These are phyloP conservation scores for Gossypium rotundifolium DNA, from an alignment of 345 rosid species.

Conservation along the genomic window DNA sequence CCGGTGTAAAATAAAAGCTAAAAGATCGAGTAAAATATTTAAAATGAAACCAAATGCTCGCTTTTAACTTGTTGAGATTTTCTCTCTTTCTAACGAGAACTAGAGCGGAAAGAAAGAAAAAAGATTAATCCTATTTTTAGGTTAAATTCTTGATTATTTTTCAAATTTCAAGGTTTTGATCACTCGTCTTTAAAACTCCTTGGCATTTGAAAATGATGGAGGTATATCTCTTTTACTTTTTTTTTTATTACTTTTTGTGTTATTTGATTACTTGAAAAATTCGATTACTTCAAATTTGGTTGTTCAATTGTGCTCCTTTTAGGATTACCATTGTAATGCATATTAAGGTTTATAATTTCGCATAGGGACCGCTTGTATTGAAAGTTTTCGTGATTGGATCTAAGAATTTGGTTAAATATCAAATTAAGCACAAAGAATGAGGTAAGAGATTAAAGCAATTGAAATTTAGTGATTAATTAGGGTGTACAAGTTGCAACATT, in stretches of 20 bases:
- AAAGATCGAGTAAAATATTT: neutral
- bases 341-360: neutral
- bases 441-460: neutral
- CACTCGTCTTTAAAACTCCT: neutral
- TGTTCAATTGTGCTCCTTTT: neutral
- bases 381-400: neutral
- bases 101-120: no score
- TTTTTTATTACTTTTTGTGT: neutral
- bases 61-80: neutral
- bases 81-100: neutral
- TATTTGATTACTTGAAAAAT: neutral
- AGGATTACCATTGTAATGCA: neutral
- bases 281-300: neutral
- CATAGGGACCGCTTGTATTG: neutral
- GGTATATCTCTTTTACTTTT: neutral
- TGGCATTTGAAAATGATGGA: constrained; percentile 3
- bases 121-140: no score
- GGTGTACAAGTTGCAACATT: no score
- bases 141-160: neutral
- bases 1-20: neutral
- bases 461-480: neutral
- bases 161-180: neutral
- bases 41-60: neutral
- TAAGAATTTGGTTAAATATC: neutral
- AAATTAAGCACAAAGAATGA: neutral